Percentiles rank a stretch among this genome's conserved stretches.
These are phyloP conservation scores for Acer yangbiense DNA, from an alignment of 345 rosid genomes.

Conservation along the genomic window DNA sequence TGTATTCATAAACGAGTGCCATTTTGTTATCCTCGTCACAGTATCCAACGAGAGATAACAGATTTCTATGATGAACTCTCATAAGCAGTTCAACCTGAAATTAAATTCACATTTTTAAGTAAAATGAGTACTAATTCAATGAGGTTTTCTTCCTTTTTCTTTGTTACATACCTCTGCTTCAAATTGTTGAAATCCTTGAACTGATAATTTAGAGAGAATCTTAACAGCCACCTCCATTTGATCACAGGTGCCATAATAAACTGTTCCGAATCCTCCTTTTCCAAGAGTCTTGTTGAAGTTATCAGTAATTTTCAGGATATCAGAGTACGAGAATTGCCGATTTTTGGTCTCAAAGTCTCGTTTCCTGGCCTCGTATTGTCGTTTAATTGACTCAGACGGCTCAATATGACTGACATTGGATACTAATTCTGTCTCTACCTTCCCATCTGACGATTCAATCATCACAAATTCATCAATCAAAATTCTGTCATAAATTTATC, in stretches of 20 bases:
- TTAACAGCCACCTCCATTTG: conserved; percentile 31
- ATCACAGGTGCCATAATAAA: conserved; percentile 28
- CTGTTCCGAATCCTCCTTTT: conserved; percentile 39
- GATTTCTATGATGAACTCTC: conserved; percentile 35
- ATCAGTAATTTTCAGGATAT: conserved; percentile 25
- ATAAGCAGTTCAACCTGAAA: conserved; percentile 29
- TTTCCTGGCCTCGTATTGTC: not conserved
- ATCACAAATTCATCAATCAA: not conserved
- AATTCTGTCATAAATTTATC: not conserved
- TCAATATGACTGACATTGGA: not conserved
- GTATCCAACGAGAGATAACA: conserved; percentile 36
- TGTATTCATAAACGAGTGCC: conserved; percentile 42
- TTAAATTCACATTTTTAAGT: not conserved
- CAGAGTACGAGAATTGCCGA: conserved; percentile 22
- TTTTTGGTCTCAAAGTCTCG: not conserved
- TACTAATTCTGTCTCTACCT: not conserved
- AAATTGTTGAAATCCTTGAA: conserved; percentile 39
- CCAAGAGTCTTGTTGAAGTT: conserved; percentile 20
- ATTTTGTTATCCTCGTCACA: conserved; percentile 29
- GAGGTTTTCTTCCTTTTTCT: not conserved
- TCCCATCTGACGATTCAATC: not conserved
- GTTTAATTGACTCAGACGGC: conserved; percentile 22
- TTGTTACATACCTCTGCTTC: conserved; percentile 26
- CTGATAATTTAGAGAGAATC: conserved; percentile 26
- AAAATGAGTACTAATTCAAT: not conserved